Base-by-base conservation (phyloP, 768 basidiomycete species). In the Pleurotus pulmonarius region DNA sequence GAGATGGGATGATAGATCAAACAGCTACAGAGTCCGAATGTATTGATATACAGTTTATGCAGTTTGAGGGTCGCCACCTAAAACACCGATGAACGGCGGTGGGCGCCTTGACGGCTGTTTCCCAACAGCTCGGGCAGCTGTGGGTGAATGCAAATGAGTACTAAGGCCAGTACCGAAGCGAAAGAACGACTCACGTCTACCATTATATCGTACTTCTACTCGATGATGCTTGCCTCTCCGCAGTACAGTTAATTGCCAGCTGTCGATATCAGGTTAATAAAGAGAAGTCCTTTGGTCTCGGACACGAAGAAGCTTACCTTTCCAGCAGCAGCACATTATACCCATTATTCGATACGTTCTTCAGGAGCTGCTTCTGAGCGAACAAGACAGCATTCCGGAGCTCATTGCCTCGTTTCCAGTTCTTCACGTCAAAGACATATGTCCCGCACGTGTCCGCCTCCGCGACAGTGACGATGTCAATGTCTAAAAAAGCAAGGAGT, bases 81-180 rank as follows among this genome's bases (percentile, higher is more conserved):
- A 73, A 56, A 91, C 75, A 44, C 75, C 85, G 61, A 89, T 79
- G 70, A 87, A 91, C 0, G 90, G 90, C 20, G 86, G 85, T 15
- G 73, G 75, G 29, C 75, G 74, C 20, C 65, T 69, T 54, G 69
- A 58, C n/a, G 78, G 75, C 22, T 76, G 58, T 61, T 82, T 76
- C 29, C 81, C 82, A 0, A 73, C 65, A 44, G 80, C 75, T 59
- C 73, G 81, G 47, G 86, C 90, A 15, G 87, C 79, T 81, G 58
- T 18, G 54, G 55, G 7, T n/a, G 29, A 61, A 44, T 40, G 47
- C 54, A 46, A 47, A 56, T 24, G 46, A 58, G 52, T 39, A 18
- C 45, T 7, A 22, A 38, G 60, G 24, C 34, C 46, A 26, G 26
- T 37, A 25, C 44, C 12, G 39, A 18, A 49, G 37, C 45, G 34